Evolutionary conservation across 1,284 basidiomycete genomes (phyloP).

Genomic region (Sporisorium iseilematis-ciliati): DNA sequence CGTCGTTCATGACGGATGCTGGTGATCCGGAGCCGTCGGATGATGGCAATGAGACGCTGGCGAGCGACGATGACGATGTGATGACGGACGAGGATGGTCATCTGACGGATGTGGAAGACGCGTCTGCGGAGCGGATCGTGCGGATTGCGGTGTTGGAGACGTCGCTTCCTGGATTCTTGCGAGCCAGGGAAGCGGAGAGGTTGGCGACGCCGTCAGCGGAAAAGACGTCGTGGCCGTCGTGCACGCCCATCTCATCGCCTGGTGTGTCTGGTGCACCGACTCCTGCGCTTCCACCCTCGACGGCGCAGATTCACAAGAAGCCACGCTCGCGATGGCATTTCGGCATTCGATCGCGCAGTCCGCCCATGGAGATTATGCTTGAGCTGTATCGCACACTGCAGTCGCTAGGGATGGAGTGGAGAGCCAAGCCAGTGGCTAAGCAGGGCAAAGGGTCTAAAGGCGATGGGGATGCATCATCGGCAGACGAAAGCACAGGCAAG

Average conservation of each 20-base stretch:
- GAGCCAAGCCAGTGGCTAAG: conserved; percentile 60
- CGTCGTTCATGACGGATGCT: conserved; percentile 36
- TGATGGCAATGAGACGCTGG: conserved; percentile 55
- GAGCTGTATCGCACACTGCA: conserved; percentile 96
- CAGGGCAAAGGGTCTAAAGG: conserved; percentile 20
- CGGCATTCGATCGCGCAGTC: conserved; percentile 91
- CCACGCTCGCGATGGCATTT: conserved; percentile 86
- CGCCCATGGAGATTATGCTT: conserved; percentile 99
- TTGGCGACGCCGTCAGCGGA: conserved; percentile 45
- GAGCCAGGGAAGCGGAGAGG: conserved; percentile 40
- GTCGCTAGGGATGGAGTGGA: conserved; percentile 96
- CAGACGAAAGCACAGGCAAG: conserved; percentile 29
- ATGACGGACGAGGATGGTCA: conserved; percentile 55
- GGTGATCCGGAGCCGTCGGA: conserved; percentile 55
- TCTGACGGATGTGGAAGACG: conserved; percentile 50
- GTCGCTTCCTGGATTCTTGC: conserved; percentile 46
- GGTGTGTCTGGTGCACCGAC: conserved; percentile 11
- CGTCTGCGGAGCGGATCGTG: conserved; percentile 33
- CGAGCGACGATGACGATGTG: conserved; percentile 58
- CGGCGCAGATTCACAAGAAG: conserved; percentile 48
- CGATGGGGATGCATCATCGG: conserved; percentile 42
- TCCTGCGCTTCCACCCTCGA: conserved; percentile 22
- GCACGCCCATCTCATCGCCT: conserved; percentile 29
- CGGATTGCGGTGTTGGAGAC: conserved; percentile 61
- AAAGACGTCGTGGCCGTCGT: conserved; percentile 43